Conservation (phyloP, 192 early-diverging fungal genomes). For the Physocladia obscura region DNA sequence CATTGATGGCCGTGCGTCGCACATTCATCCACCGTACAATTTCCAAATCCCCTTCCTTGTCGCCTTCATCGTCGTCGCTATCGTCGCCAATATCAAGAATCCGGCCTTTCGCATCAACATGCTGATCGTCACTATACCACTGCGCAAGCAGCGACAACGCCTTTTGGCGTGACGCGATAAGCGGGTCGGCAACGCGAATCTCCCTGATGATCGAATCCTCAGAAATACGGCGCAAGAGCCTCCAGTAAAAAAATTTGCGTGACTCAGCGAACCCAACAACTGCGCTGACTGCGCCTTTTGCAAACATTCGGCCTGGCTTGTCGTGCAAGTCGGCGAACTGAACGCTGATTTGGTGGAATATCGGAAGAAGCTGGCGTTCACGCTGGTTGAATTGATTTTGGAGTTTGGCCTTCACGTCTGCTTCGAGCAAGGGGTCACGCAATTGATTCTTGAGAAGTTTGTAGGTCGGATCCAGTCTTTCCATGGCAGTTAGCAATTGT, state of each 20-base stretch:
- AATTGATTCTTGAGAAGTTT: slow-evolving; percentile 62
- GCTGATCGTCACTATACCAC: slow-evolving; percentile 27
- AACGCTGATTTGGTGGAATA: slow-evolving; percentile 89
- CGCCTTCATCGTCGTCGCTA: slow-evolving; percentile 27
- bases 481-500: slow-evolving; percentile 89
- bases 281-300: slow-evolving; percentile 85
- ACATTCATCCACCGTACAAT: slow-evolving; percentile 43
- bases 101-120: slow-evolving; percentile 16
- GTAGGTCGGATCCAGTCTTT: slow-evolving; percentile 83
- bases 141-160: slow-evolving; percentile 7
- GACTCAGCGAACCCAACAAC: slow-evolving; percentile 77
- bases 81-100: slow-evolving; percentile 25
- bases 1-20: slow-evolving; percentile 30
- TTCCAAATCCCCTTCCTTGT: slow-evolving; percentile 37
- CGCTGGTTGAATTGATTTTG: slow-evolving; percentile 76
- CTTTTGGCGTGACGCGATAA: slow-evolving; percentile 58
- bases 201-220: slow-evolving; percentile 76
- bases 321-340: slow-evolving; percentile 99
- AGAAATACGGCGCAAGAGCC: slow-evolving; percentile 75
- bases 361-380: slow-evolving; percentile 82
- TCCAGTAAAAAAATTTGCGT: slow-evolving; percentile 90
- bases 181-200: slow-evolving; percentile 49
- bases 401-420: slow-evolving; percentile 63
- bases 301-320: slow-evolving; percentile 89
- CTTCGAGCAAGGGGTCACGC: slow-evolving; percentile 45